Conservation (phyloP, 805 yeast genomes). For the Candida cerambycidarum region DNA sequence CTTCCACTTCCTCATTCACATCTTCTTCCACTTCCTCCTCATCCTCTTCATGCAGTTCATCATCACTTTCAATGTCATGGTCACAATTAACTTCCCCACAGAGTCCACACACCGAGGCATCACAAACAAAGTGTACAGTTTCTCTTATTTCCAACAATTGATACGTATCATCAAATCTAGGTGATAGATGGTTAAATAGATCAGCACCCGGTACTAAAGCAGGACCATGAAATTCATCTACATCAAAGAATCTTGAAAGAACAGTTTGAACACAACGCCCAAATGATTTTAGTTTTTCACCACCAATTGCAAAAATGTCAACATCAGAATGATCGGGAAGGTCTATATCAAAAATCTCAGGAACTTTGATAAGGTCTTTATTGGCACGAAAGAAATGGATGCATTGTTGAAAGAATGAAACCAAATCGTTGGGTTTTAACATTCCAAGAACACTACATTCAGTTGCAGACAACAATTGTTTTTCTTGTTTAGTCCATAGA, state of each 20-base stretch:
- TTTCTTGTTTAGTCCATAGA: constrained; percentile 58
- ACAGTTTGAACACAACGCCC: constrained; percentile 60
- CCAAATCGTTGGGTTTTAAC: constrained; percentile 47
- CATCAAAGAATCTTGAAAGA: constrained; percentile 76
- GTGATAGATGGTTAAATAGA: constrained; percentile 69
- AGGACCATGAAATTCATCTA: constrained; percentile 72
- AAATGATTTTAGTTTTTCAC: constrained; percentile 42
- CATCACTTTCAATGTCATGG: constrained; percentile 18
- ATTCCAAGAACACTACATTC: constrained; percentile 63
- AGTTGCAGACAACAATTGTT: constrained; percentile 53
- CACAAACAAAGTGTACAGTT: constrained; percentile 62
- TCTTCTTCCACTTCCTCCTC: constrained; percentile 15
- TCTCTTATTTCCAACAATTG: constrained; percentile 25
- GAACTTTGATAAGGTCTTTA: constrained; percentile 29
- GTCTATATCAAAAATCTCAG: constrained; percentile 31
- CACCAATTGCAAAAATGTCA: constrained; percentile 11
- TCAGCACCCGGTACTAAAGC: constrained; percentile 92
- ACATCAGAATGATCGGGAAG: constrained; percentile 21
- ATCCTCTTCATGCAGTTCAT: constrained; percentile 11
- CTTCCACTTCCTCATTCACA: constrained; percentile 15
- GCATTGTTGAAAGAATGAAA: constrained; percentile 39
- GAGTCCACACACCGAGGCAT: constrained; percentile 26
- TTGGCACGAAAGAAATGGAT: constrained; percentile 40
- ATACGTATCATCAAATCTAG: constrained; percentile 20
- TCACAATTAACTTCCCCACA: constrained; percentile 39